Base-by-base conservation (phyloP, 352 stramenopile species). In the Globisporangium apiculatum region DNA sequence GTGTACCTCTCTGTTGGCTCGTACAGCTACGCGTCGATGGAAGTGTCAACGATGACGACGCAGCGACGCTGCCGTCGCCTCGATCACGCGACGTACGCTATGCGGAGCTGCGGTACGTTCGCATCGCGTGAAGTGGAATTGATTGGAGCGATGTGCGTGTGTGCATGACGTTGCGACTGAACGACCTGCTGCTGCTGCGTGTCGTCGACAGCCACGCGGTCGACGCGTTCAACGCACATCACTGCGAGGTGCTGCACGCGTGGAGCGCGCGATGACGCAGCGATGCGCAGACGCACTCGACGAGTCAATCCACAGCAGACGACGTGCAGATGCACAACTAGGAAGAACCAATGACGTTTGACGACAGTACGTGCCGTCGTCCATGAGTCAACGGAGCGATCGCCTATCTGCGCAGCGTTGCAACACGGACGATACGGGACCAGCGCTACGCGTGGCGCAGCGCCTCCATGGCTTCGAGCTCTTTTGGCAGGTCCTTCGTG, bases 401-500 rank as follows among this genome's bases (percentile, higher is more conserved):
- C 24, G 24, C 24, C 24, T 31, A 31, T 31, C 24, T 31, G 24
- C 24, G 24, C 24, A 31, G 1, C 24, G 24, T 31, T 31, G 24
- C 24, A 31, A 31, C 24, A 31, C 24, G 24, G 24, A 31, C 24
- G 24, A 31, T 31, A 31, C 24, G 24, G 24, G 24, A 31, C 24
- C 24, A 45, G 11, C 15, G 7, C 45, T 63, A 63, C 37, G 58
- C 51, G 58, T 18, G 45, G 52, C 79, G 76, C 46, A 91, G 64
- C 17, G 71, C 65, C 50, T 86, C 81, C 67, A 94, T 87, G 48
- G 72, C 83, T 18, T 75, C 45, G 37, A 91, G 63, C 46, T 89
- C 74, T 49, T 94, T 94, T 35, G 83, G 81, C 35, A 90, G 65
- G 6, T 75, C 66, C 17, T 70, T 69, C 40, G 83, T 90, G 49